phyloP scores from a whole-genome alignment of 2,329 filamentous ascomycete species.

The Hysterium pulicare region DNA sequence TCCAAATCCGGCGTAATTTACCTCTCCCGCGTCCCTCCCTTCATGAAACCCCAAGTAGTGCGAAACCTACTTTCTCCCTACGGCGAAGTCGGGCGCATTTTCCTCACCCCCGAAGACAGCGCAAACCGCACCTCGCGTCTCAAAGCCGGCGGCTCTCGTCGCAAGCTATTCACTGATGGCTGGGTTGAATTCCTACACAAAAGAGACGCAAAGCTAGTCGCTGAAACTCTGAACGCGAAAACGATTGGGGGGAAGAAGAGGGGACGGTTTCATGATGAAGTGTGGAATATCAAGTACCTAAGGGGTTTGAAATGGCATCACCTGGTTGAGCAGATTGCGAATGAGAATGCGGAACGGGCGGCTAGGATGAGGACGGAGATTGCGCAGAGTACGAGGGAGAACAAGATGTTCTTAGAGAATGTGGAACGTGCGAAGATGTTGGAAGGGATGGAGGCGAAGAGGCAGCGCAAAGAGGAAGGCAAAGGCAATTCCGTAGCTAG shows the following conservation, averaged over 20 bases:
- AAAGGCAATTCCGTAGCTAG: conserved; percentile 9
- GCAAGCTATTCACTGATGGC: conserved; percentile 75
- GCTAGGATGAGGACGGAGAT: conserved; percentile 77
- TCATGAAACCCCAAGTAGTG: conserved; percentile 80
- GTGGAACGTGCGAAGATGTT: conserved; percentile 77
- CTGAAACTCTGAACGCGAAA: conserved; percentile 71
- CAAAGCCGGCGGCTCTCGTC: conserved; percentile 75
- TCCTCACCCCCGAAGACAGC: conserved; percentile 73
- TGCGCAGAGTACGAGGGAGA: conserved; percentile 70
- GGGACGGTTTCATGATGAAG: conserved; percentile 77
- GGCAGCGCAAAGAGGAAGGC: conserved; percentile 57
- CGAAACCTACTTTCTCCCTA: conserved; percentile 72
- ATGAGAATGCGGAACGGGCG: conserved; percentile 75
- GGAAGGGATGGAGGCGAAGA: conserved; percentile 61
- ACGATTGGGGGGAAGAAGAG: conserved; percentile 83
- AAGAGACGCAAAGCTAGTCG: conserved; percentile 71
- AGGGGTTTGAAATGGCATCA: conserved; percentile 78
- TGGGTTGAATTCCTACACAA: conserved; percentile 83
- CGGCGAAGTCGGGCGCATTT: conserved; percentile 72
- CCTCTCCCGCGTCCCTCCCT: conserved; percentile 78
- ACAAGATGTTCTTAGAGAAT: conserved; percentile 76
- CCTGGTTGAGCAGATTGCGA: conserved; percentile 71
- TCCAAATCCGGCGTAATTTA: conserved; percentile 78
- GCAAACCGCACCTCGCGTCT: conserved; percentile 64
- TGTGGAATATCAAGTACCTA: conserved; percentile 81